Evolutionary conservation across 129 eudicot genomes (phyloP).

Genomic region (Flaveria robusta): DNA sequence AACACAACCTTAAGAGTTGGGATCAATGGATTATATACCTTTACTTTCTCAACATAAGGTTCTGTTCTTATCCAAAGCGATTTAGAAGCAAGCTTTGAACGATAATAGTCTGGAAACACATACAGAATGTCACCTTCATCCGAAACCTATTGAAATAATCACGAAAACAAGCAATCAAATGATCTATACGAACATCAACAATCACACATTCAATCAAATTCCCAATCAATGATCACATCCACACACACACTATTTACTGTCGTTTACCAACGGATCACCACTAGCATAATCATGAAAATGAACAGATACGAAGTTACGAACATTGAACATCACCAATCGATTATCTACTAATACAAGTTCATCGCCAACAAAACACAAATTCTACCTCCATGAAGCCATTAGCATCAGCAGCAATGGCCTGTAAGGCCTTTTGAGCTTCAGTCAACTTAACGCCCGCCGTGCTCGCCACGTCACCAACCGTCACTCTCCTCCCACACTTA

Average conservation of each 20-base stretch:
- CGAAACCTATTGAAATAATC: slow-evolving; percentile 72
- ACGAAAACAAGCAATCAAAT: slow-evolving; percentile 22
- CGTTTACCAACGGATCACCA: not conserved
- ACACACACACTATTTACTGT: not conserved
- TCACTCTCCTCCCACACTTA: slow-evolving; percentile 72
- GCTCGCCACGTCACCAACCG: slow-evolving; percentile 88
- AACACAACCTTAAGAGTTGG: not conserved
- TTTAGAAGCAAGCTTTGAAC: slow-evolving; percentile 77
- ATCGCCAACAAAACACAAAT: not conserved
- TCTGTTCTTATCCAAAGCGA: slow-evolving; percentile 77
- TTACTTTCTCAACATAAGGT: slow-evolving; percentile 74
- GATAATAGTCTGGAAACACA: slow-evolving; percentile 86
- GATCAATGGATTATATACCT: slow-evolving; percentile 47
- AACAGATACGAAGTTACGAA: not conserved
- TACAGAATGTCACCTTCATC: slow-evolving; percentile 96
- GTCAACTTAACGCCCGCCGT: slow-evolving; percentile 69
- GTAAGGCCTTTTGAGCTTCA: slow-evolving; percentile 83
- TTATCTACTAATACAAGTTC: not conserved
- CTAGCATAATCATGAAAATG: not conserved
- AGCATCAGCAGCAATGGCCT: slow-evolving; percentile 94
- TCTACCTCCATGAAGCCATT: slow-evolving; percentile 80
- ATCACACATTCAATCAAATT: not conserved
- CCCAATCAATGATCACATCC: not conserved
- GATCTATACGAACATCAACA: slow-evolving; percentile 2
- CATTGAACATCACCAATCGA: not conserved